Conservation (phyloP, 1,284 basidiomycete species). For the Ustilago crameri region DNA sequence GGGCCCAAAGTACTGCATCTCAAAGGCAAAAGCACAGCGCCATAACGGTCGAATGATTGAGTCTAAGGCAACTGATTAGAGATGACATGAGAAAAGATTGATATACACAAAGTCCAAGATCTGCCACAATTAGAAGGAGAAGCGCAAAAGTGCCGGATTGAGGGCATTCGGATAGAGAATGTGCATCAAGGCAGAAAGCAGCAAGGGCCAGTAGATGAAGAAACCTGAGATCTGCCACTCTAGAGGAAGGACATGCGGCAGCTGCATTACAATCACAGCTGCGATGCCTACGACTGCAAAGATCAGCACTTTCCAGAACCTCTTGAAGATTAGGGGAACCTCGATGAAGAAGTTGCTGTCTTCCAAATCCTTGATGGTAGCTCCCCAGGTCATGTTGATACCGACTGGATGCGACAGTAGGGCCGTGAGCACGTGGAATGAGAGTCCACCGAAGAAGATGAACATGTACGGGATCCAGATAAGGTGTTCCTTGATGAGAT, state of each 20-base stretch:
- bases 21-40: no score
- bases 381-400: slow-evolving; percentile 81
- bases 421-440: slow-evolving; percentile 74
- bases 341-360: slow-evolving; percentile 82
- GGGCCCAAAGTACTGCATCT: no score
- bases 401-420: slow-evolving; percentile 83
- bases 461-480: slow-evolving; percentile 77
- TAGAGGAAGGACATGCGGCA: slow-evolving; percentile 72
- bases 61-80: no score
- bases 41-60: no score
- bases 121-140: slow-evolving; percentile 53
- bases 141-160: slow-evolving; percentile 52
- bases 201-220: slow-evolving; percentile 32
- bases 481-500: slow-evolving; percentile 75
- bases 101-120: no score
- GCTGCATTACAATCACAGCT: slow-evolving; percentile 8
- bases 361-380: slow-evolving; percentile 54
- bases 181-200: slow-evolving; percentile 21
- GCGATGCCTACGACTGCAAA: slow-evolving; percentile 75
- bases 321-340: slow-evolving; percentile 76
- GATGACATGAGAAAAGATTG: no score
- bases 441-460: slow-evolving; percentile 42
- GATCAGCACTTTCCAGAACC: slow-evolving; percentile 70
- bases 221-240: slow-evolving; percentile 72
- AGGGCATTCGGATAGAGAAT: slow-evolving; percentile 53